A percentile compares a stretch with the other conserved stretches of the same genome.
These are phyloP conservation scores for Tolypocladium paradoxum DNA, from an alignment of 2,329 filamentous ascomycete species.

Conservation along the genomic window DNA sequence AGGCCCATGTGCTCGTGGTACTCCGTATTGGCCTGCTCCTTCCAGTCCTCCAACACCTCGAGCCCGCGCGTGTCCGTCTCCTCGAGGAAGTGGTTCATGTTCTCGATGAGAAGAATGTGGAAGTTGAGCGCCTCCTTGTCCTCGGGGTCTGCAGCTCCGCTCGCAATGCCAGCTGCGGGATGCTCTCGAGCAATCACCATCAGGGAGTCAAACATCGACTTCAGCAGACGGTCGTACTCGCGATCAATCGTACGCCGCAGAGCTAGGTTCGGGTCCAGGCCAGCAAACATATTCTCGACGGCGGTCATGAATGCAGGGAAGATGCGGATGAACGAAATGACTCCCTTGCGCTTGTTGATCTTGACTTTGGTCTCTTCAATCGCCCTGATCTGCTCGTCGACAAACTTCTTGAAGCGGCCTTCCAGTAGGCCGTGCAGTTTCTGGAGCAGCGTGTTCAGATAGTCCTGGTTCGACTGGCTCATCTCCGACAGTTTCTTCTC, in stretches of 20 bases:
- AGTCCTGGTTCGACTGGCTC: slow-evolving; percentile 88
- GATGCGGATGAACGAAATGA: slow-evolving; percentile 88
- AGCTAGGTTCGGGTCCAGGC: slow-evolving; percentile 43
- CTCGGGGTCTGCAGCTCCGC: slow-evolving; percentile 49
- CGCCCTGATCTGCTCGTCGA: slow-evolving; percentile 88
- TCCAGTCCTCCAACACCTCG: slow-evolving; percentile 73
- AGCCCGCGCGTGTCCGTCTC: slow-evolving; percentile 71
- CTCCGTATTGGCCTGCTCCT: slow-evolving; percentile 64
- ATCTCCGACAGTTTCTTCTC: slow-evolving; percentile 71
- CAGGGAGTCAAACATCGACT: slow-evolving; percentile 93
- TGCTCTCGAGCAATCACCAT: slow-evolving; percentile 81
- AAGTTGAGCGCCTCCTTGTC: slow-evolving; percentile 97
- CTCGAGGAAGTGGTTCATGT: slow-evolving; percentile 96
- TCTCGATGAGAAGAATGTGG: slow-evolving; percentile 94
- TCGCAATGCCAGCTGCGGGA: slow-evolving; percentile 35
- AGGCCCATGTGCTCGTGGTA: slow-evolving; percentile 77
- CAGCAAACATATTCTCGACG: slow-evolving; percentile 71
- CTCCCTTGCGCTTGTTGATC: slow-evolving; percentile 95
- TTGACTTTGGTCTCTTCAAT: slow-evolving; percentile 99
- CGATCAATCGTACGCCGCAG: slow-evolving; percentile 72
- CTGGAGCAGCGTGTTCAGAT: slow-evolving; percentile 67
- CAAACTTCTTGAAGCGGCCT: slow-evolving; percentile 72
- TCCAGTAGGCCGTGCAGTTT: slow-evolving; percentile 68
- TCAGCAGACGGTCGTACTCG: slow-evolving; percentile 80
- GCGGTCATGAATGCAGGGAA: slow-evolving; percentile 80